phyloP scores from a whole-genome alignment of 345 rosid genomes.

The Euphorbia pulcherrima region DNA sequence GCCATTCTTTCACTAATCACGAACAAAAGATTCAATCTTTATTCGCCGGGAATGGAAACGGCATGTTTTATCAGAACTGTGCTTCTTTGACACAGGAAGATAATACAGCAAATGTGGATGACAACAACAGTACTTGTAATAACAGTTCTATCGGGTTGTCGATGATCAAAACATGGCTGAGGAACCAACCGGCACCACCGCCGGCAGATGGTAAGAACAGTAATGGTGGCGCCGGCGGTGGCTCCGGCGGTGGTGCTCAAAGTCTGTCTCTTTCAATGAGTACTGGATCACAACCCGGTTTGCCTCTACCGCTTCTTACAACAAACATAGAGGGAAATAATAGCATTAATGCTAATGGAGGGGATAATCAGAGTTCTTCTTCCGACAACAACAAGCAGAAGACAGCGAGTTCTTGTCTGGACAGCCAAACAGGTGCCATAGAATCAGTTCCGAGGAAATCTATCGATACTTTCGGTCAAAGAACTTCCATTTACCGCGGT shows the following conservation, averaged over 20 bases:
- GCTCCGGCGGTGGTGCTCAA: constrained; percentile 35
- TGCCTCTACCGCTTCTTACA: constrained; percentile 14
- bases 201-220: constrained; percentile 31
- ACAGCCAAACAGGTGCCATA: constrained; percentile 15
- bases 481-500: constrained; percentile 35
- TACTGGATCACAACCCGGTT: constrained; percentile 18
- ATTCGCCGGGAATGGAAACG: neutral
- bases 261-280: constrained; percentile 51
- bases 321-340: constrained; percentile 14
- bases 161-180: constrained; percentile 77
- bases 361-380: constrained; percentile 20
- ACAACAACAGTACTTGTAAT: constrained; percentile 1
- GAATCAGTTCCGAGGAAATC: constrained; percentile 29
- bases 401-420: constrained; percentile 2
- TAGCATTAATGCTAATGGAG: neutral
- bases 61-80: constrained; percentile 23
- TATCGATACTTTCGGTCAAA: constrained; percentile 31
- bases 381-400: constrained; percentile 21
- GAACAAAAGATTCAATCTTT: constrained; percentile 13
- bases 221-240: constrained; percentile 3
- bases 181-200: constrained; percentile 58
- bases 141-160: constrained; percentile 59
- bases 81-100: constrained; percentile 16
- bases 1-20: constrained; percentile 14
- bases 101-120: constrained; percentile 13